phyloP scores from a whole-genome alignment of 371 early-diverging fungal species.

The Neoconidiobolus thromboides region DNA sequence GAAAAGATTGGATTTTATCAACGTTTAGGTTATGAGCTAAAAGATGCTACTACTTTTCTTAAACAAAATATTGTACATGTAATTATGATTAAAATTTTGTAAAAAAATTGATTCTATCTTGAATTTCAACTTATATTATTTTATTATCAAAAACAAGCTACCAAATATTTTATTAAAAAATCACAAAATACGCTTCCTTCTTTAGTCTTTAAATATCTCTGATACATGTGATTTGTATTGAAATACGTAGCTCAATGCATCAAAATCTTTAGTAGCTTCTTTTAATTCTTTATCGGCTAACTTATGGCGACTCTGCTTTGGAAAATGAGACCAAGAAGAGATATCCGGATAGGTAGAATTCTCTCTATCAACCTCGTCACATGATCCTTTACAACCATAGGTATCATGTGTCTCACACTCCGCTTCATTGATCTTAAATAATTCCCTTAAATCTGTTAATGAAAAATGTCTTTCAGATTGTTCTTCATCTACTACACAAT shows the following conservation, averaged over 20 bases:
- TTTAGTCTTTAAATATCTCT: not conserved
- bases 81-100: too few species aligned
- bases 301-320: constrained; percentile 37
- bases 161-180: too few species aligned
- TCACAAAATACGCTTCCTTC: too few species aligned
- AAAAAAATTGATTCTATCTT: too few species aligned
- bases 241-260: constrained; percentile 67
- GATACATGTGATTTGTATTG: constrained; percentile 58
- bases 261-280: constrained; percentile 37
- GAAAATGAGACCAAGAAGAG: constrained; percentile 79
- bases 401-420: constrained; percentile 89
- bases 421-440: constrained; percentile 65
- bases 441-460: constrained; percentile 63
- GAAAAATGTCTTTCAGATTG: constrained; percentile 82
- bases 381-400: constrained; percentile 80
- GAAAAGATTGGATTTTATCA: too few species aligned
- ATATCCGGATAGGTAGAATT: constrained; percentile 53
- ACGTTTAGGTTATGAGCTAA: too few species aligned
- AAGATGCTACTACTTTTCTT: too few species aligned
- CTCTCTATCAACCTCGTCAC: constrained; percentile 22
- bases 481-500: constrained; percentile 87
- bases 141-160: too few species aligned
- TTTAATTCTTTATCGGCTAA: constrained; percentile 56
- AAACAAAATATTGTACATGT: too few species aligned
- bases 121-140: too few species aligned